Conservation (phyloP, 345 rosid genomes). For the Citrus reticulata region DNA sequence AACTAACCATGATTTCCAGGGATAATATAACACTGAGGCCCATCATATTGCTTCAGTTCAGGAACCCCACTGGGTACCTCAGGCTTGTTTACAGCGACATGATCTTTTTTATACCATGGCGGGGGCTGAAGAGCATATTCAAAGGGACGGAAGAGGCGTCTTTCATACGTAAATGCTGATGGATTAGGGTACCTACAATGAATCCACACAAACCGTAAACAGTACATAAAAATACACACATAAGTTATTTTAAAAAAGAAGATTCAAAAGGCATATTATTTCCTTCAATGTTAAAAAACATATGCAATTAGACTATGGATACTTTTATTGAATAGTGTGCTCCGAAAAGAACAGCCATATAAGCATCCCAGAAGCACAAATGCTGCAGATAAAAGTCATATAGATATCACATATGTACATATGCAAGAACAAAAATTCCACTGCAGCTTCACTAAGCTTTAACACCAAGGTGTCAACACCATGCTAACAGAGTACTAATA, state of each 20-base stretch:
- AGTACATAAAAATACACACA: not conserved
- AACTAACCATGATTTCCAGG: slow-evolving; percentile 98
- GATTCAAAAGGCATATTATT: not conserved
- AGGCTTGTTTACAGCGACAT: slow-evolving; percentile 82
- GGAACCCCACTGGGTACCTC: slow-evolving; percentile 71
- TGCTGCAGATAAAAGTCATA: not conserved
- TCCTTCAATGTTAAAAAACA: not conserved
- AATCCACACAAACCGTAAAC: not conserved
- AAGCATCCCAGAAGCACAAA: not conserved
- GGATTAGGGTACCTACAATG: slow-evolving; percentile 90
- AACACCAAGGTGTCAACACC: not conserved
- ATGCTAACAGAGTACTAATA: not conserved
- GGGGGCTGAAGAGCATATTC: slow-evolving; percentile 99
- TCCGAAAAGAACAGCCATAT: not conserved
- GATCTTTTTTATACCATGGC: slow-evolving; percentile 63
- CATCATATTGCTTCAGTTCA: slow-evolving; percentile 75
- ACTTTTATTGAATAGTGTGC: not conserved
- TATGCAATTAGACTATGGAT: not conserved
- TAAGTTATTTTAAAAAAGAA: not conserved
- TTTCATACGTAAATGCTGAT: slow-evolving; percentile 82
- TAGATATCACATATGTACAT: not conserved
- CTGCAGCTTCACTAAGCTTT: not conserved
- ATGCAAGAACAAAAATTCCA: not conserved
- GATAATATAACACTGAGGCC: slow-evolving; percentile 90
- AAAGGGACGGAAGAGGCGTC: slow-evolving; percentile 86